These are phyloP conservation scores for Corylus heterophylla DNA, from an alignment of 306 rosid genomes.

Conservation along the genomic window DNA sequence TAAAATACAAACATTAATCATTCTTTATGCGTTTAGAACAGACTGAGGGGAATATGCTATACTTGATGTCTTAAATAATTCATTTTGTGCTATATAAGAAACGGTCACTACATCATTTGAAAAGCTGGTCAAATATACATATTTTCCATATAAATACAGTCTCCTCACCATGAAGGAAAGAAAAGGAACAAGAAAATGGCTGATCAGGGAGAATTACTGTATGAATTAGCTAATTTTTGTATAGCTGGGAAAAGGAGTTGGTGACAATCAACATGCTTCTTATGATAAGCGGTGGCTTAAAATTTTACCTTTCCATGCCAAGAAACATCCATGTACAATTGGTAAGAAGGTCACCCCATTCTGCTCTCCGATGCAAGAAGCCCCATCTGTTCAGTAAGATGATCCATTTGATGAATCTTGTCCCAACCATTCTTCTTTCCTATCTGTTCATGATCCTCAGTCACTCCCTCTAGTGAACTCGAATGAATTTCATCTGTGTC, in stretches of 20 bases:
- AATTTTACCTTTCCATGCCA: constrained; percentile 53
- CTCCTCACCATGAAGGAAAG: constrained; percentile 2
- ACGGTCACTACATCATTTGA: background rate
- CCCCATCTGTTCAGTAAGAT: constrained; percentile 68
- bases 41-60: background rate
- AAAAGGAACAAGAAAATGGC: background rate
- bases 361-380: constrained; percentile 47
- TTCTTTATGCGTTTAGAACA: background rate
- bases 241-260: constrained; percentile 1
- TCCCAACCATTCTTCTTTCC: constrained; percentile 46
- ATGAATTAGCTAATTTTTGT: background rate
- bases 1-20: background rate
- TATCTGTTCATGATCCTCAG: constrained; percentile 40
- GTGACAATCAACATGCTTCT: constrained; percentile 36
- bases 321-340: constrained; percentile 39
- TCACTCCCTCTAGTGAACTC: constrained; percentile 41
- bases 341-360: constrained; percentile 37
- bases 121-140: background rate
- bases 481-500: constrained; percentile 50
- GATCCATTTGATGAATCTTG: constrained; percentile 45
- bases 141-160: background rate
- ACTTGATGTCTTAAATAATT: background rate
- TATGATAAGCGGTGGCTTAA: constrained; percentile 16
- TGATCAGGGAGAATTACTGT: constrained; percentile 7
- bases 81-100: background rate